Percentiles rank a stretch among this genome's conserved stretches.
Evolutionary conservation across 2,329 filamentous ascomycete species (phyloP).

Genomic region (Beauveria rudraprayagi): DNA sequence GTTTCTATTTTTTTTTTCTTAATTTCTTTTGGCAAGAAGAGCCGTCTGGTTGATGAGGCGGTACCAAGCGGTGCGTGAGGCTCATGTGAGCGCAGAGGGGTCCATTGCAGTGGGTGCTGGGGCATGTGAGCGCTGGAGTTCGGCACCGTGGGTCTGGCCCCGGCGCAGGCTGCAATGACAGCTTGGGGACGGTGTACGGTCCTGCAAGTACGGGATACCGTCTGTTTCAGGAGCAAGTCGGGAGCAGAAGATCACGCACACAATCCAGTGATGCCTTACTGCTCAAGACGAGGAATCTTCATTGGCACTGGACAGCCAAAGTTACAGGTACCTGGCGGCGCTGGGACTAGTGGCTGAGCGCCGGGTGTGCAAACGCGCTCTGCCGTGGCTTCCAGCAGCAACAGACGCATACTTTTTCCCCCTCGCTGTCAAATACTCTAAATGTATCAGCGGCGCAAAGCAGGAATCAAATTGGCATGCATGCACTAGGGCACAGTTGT

Average conservation of each 20-base stretch:
- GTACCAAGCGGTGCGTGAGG: neutral
- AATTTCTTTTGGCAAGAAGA: too few relatives aligned
- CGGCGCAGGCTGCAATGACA: neutral
- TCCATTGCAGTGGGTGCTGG: neutral
- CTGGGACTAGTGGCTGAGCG: neutral
- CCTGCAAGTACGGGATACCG: too few relatives aligned
- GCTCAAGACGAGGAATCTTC: too few relatives aligned
- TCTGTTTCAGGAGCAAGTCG: too few relatives aligned
- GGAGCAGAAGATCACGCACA: too few relatives aligned
- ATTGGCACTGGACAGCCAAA: too few relatives aligned
- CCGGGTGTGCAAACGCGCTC: neutral
- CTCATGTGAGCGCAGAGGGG: neutral
- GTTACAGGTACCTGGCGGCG: too few relatives aligned
- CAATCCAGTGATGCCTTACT: too few relatives aligned
- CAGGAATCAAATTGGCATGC: neutral
- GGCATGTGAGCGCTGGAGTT: neutral
- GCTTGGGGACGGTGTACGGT: neutral
- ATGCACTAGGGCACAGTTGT: neutral
- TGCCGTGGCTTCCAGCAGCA: neutral
- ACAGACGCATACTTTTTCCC: neutral
- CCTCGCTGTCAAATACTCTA: neutral
- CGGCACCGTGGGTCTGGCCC: neutral
- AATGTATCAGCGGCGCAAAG: too few relatives aligned
- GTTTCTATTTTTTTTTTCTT: too few relatives aligned
- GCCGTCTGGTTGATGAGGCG: too few relatives aligned